Conservation (phyloP, 1,284 basidiomycete genomes). For the Puccinia triticina region DNA sequence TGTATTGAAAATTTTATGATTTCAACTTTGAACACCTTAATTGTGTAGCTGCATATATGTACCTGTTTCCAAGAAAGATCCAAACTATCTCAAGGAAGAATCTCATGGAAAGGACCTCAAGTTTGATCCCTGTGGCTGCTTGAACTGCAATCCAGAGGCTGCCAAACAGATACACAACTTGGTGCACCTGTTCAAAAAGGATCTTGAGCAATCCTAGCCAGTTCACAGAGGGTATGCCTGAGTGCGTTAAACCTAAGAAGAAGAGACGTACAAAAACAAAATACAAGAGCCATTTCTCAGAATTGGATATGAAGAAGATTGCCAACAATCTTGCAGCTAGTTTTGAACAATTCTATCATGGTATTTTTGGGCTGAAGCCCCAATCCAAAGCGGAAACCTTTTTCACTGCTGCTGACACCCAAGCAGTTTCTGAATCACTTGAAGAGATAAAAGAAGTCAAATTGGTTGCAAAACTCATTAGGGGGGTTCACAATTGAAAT, state of each 20-base stretch:
- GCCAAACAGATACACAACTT: neutral
- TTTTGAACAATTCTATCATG: neutral
- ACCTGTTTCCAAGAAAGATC: too few relatives aligned
- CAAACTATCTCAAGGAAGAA: neutral
- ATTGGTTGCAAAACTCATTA: slow-evolving; percentile 5
- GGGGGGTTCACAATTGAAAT: too few relatives aligned
- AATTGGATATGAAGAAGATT: neutral
- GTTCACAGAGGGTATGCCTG: neutral
- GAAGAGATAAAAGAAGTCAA: neutral
- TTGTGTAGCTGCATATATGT: neutral
- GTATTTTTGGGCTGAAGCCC: neutral
- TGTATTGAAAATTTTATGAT: too few relatives aligned
- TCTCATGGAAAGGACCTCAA: neutral
- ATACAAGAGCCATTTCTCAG: slow-evolving; percentile 1
- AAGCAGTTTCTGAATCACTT: neutral
- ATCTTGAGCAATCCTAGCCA: neutral
- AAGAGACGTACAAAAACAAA: neutral
- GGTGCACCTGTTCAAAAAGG: neutral
- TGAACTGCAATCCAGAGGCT: too few relatives aligned
- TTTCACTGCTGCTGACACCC: neutral
- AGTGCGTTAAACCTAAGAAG: neutral
- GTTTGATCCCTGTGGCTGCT: slow-evolving; percentile 7
- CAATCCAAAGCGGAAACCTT: neutral
- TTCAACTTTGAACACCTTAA: neutral
- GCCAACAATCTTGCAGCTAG: neutral